A percentile compares a stretch with the other conserved stretches of the same genome.
Conservation (phyloP, 208 protist genomes). For the Trypanosoma theileri region DNA sequence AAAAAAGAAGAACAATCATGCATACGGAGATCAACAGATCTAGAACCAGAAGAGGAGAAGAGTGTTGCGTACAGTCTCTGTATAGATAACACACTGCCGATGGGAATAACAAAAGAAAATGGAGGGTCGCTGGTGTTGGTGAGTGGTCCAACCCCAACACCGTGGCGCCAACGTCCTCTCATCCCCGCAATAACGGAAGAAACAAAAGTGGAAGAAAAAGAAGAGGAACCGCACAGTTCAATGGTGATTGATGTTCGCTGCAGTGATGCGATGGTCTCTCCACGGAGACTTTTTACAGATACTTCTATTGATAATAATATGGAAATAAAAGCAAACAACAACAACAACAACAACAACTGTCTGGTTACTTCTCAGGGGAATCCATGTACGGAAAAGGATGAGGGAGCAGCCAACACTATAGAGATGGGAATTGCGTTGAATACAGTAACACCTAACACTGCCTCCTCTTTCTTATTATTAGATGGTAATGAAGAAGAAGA, state of each 20-base stretch:
- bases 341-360: background rate
- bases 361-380: too few relatives aligned
- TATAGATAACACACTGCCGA: background rate
- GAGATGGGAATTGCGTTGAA: too few relatives aligned
- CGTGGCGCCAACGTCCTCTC: constrained; percentile 31
- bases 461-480: too few relatives aligned
- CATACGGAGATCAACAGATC: background rate
- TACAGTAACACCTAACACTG: too few relatives aligned
- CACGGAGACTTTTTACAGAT: background rate
- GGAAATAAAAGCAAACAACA: background rate
- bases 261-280: background rate
- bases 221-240: background rate
- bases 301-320: background rate
- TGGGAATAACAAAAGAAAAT: background rate
- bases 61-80: background rate
- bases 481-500: too few relatives aligned
- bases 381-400: too few relatives aligned
- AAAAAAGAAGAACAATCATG: background rate
- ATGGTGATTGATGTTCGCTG: constrained; percentile 8
- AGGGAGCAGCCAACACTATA: too few relatives aligned
- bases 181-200: background rate
- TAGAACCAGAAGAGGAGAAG: background rate
- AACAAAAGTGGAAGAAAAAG: background rate
- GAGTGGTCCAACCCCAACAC: constrained; percentile 47
- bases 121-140: constrained; percentile 50